Evolutionary conservation across 768 basidiomycete genomes (phyloP), one percentile per base, ranked within the genome.

Genomic region (Leccinum variicolor): DNA sequence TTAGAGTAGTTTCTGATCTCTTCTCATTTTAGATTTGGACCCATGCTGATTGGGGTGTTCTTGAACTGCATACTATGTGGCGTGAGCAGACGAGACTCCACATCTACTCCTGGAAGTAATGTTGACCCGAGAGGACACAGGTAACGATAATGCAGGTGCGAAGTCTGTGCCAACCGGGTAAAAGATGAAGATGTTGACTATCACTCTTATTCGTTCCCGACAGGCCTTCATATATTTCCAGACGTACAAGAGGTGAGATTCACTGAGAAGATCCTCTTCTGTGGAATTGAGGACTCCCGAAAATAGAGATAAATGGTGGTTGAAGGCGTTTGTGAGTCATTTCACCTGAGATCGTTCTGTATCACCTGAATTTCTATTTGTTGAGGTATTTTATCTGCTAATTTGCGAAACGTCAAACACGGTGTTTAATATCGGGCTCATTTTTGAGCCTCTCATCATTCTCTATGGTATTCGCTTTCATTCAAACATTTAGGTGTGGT

Each of bases 361-460:
- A 4, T 31, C 4, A 6, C 31, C 29, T 8, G 4, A 53, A 11
- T 34, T 25, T 52, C n/a, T 2, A 25, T 48, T 23, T 17, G 17
- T 21, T 5, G 53, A 83, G 79, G 76, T 81, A 41, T 50, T 61
- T 36, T 54, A 76, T 25, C 68, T 83, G 3, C 74, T 82, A 50
- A n/a, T 79, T 6, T 77, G 76, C 46, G 82, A 84, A 64, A 81
- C 80, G 0, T 61, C 77, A 26, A 82, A 81, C 59, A 74, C 77
- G 3, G 62, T 69, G 4, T 82, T 80, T 60, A 76, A 79, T 39
- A 67, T 77, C 21, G 61, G 74, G 2, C 79, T 81, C 60, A 61
- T 83, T 14, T 84, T 82, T 55, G 67, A 77, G 11, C 74, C 80
- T 6, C 72, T 84, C 26, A 75, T 84, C 34, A 65, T 69, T 17